Evolutionary conservation across 2,329 filamentous ascomycete species (phyloP), one percentile per base, ranked within the genome.

Genomic region (Phialophora expanda): DNA sequence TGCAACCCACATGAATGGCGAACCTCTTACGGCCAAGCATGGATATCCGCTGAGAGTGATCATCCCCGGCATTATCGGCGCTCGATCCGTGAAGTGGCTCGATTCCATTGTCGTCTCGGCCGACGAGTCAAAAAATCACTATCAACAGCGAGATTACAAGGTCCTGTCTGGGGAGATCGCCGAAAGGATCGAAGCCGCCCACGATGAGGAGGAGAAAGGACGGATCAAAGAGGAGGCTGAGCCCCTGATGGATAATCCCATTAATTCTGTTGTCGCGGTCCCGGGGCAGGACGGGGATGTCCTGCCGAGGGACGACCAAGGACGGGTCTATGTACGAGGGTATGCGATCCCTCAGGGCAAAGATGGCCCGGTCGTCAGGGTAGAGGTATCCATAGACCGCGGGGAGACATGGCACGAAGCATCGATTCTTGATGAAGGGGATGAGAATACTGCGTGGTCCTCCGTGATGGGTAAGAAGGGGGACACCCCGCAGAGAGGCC

Each of bases 21-120:
- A 75, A 34, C 78, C 81, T 0, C 76, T 86, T 1, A 71, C 78
- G 1, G 73, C 79, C 0, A 80, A 81, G 11, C 83, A 85, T 67
- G 84, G 84, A 20, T 80, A 76, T 53, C 84, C 84, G 0, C 78
- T 85, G 22, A 79, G 84, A 3, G 75, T 82, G 0, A 77, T 86
- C 38, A 78, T 83, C 3, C 84, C 84, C 1, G 84, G 84, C 2
- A 79, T 85, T 30, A 81, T 81, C 5, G 84, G 84, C 12, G 84
- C 83, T 4, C 75, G 84, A 50, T 81, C 79, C 71, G 84, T 86
- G 2, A 86, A 86, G 73, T 86, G 84, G 84, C 76, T 86, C 4
- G 83, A 85, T 69, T 75, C 75, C 3, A 82, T 86, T 64, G 82
- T 79, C 3, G 77, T 86, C 2, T 81, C 84, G 68, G 74, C 76